Conservation (phyloP, 1,284 basidiomycete species). For the Anthracocystis walkeri region DNA sequence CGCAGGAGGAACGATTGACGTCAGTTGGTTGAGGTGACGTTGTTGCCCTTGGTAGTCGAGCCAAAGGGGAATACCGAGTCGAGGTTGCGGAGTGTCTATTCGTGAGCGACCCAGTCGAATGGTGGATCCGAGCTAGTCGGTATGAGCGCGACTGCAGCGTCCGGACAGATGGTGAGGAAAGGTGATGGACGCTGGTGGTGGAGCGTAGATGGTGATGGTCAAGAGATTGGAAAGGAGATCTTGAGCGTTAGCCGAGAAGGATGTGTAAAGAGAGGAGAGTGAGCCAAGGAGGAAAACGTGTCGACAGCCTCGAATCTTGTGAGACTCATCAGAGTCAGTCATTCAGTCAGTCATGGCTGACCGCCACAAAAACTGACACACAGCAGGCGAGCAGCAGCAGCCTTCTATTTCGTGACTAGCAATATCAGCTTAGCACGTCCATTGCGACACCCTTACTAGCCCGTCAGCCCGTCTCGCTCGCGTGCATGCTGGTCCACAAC, state of each 20-base stretch:
- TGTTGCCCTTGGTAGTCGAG: too few relatives aligned
- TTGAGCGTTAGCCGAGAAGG: neutral
- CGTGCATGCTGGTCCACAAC: neutral
- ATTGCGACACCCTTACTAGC: too few relatives aligned
- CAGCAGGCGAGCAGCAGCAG: too few relatives aligned
- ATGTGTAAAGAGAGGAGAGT: neutral
- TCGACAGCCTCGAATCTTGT: neutral
- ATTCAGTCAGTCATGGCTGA: too few relatives aligned
- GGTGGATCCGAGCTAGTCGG: neutral
- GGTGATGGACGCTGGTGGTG: conserved; percentile 1
- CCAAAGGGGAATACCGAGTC: neutral
- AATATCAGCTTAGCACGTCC: too few relatives aligned
- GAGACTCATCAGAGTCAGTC: too few relatives aligned
- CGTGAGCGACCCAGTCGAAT: too few relatives aligned
- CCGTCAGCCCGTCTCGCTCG: neutral
- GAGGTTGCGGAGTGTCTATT: neutral
- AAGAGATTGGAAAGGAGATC: neutral
- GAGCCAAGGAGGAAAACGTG: conserved; percentile 1
- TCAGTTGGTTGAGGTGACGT: too few relatives aligned
- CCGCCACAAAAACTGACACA: too few relatives aligned
- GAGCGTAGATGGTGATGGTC: conserved; percentile 6
- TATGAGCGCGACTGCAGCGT: neutral
- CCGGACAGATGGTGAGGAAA: neutral
- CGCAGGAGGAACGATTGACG: too few relatives aligned
- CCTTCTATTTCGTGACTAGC: too few relatives aligned